Evolutionary conservation across 2,329 filamentous ascomycete genomes (phyloP), one percentile per base, ranked within the genome.

Genomic region (Colletotrichum chlorophyti): DNA sequence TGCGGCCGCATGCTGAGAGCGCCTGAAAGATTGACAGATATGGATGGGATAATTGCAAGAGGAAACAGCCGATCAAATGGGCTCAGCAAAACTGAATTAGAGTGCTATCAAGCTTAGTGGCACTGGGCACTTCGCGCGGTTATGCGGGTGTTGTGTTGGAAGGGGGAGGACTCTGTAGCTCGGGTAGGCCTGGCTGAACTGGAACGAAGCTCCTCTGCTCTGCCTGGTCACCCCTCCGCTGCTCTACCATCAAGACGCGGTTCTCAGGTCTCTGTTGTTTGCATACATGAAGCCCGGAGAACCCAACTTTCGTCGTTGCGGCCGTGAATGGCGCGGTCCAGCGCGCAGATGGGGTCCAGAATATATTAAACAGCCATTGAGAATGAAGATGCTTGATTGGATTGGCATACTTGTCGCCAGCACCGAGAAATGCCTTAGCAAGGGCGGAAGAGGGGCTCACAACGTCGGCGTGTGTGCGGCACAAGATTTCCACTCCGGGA

Each of bases 11-110:
- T n/a, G n/a, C 37, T 31, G 34, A 26, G 32, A 58, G 40, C 58
- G 58, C 46, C 46, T 60, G 58, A 41, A 58, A 19, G 34, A 24
- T 29, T 53, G 46, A 60, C 47, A 53, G 58, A 41, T 53, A 47
- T 34, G 46, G 23, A 46, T 47, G 58, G 46, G 21, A n/a, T n/a
- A n/a, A n/a, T n/a, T n/a, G 34, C 38, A 35, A 43, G 38, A 31
- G 11, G 40, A 43, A 53, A 50, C 37, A 31, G 34, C 40, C 41
- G 47, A 47, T 47, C 41, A 27, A 29, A 46, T 37, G 43, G 41
- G 53, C 58, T 58, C 58, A 53, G 40, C 57, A 60, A 26, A 53
- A 41, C 29, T 24, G 49, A 53, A 12, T 47, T 19, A 27, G 32
- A 34, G 19, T 34, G 34, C 34, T 29, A 32, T 26, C 31, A 23